phyloP scores from a whole-genome alignment of 495 filamentous ascomycete species.

The Physcia stellaris region DNA sequence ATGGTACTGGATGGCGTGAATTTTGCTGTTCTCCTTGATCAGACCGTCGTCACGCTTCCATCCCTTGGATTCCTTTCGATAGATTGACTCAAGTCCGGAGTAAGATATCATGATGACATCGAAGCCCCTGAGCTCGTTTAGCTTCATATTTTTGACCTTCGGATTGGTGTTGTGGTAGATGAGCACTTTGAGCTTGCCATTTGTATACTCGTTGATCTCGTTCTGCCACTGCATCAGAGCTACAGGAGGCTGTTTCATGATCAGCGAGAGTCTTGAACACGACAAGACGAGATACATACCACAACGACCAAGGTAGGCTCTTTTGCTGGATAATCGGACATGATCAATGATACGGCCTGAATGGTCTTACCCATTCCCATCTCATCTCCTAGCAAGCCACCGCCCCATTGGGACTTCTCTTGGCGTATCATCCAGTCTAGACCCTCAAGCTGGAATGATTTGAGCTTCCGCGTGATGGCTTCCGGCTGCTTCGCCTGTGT shows the following conservation, averaged over 20 bases:
- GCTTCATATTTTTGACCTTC: conserved; percentile 59
- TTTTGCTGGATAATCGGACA: conserved; percentile 84
- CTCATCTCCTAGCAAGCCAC: conserved; percentile 84
- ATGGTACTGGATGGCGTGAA: conserved; percentile 80
- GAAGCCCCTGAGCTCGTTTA: conserved; percentile 62
- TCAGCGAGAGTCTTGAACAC: too few relatives aligned
- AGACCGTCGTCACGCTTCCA: conserved; percentile 63
- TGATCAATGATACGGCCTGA: conserved; percentile 89
- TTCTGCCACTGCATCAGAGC: conserved; percentile 94
- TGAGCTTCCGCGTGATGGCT: conserved; percentile 66
- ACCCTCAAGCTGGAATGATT: conserved; percentile 87
- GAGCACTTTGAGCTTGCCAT: conserved; percentile 75
- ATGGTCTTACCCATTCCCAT: conserved; percentile 99
- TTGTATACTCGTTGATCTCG: conserved; percentile 85
- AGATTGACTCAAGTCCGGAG: conserved; percentile 80
- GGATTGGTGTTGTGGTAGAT: conserved; percentile 79
- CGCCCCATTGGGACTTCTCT: conserved; percentile 71
- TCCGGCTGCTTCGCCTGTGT: conserved; percentile 59
- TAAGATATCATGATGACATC: conserved; percentile 97
- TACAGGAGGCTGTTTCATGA: too few relatives aligned
- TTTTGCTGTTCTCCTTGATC: conserved; percentile 68
- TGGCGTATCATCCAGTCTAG: conserved; percentile 86
- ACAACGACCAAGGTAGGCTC: conserved; percentile 78
- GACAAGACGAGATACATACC: too few relatives aligned
- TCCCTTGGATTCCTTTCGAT: conserved; percentile 84